Evolutionary conservation across 2,329 filamentous ascomycete genomes (phyloP).

Genomic region (Verticillium albo-atrum): DNA sequence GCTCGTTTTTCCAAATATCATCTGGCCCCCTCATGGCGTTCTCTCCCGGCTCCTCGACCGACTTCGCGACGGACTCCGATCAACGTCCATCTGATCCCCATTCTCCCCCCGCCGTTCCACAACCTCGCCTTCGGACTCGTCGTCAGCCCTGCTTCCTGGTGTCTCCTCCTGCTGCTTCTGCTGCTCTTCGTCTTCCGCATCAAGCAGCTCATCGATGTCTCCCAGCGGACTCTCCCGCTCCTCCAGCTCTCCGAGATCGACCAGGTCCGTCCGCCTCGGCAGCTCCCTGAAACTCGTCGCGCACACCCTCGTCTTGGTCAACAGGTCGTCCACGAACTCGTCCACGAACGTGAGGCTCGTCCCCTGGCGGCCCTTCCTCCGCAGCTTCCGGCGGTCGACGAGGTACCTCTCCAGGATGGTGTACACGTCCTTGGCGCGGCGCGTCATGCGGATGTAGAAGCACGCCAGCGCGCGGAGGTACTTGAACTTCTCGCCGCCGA

Average conservation of each 20-base stretch:
- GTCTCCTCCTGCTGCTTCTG: slow-evolving; percentile 21
- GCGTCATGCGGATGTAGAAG: slow-evolving; percentile 90
- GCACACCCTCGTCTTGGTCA: slow-evolving; percentile 85
- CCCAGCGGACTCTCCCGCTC: slow-evolving; percentile 79
- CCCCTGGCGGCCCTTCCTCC: slow-evolving; percentile 68
- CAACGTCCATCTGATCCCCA: slow-evolving; percentile 32
- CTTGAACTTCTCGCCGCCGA: slow-evolving; percentile 72
- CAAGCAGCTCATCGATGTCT: slow-evolving; percentile 68
- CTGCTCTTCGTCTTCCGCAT: slow-evolving; percentile 50
- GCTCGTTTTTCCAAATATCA: background rate
- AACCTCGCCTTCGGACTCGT: slow-evolving; percentile 36
- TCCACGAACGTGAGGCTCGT: slow-evolving; percentile 79
- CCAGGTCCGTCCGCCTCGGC: slow-evolving; percentile 73
- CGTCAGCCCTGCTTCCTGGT: slow-evolving; percentile 15
- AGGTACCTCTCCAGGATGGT: slow-evolving; percentile 75
- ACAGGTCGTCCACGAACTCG: slow-evolving; percentile 87
- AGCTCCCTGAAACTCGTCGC: slow-evolving; percentile 91
- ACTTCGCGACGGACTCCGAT: slow-evolving; percentile 7
- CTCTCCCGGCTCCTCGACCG: slow-evolving; percentile 5
- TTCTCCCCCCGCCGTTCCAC: slow-evolving; percentile 18
- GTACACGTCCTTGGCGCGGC: slow-evolving; percentile 78
- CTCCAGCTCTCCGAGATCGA: slow-evolving; percentile 85
- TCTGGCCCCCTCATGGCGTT: background rate
- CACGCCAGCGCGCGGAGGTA: slow-evolving; percentile 86
- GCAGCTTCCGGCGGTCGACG: slow-evolving; percentile 77